phyloP scores from a whole-genome alignment of 2,329 filamentous ascomycete species.

The Tolypocladium tropicale region DNA sequence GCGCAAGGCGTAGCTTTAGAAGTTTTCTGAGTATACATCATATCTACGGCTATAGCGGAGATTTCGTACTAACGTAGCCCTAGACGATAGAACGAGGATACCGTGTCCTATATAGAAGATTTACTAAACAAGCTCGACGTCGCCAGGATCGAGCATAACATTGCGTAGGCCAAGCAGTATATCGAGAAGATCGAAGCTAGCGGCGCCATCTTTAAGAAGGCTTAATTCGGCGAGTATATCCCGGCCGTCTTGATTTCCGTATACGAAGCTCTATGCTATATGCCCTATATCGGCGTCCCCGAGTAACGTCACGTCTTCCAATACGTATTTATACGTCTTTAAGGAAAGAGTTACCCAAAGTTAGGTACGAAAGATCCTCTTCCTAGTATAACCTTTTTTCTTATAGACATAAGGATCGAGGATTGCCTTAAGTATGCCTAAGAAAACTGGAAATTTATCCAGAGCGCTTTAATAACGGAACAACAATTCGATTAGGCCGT shows the following conservation, averaged over 20 bases:
- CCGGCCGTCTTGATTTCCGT: conserved; percentile 63
- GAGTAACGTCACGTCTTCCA: conserved; percentile 56
- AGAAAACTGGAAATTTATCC: conserved; percentile 36
- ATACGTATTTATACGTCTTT: conserved; percentile 67
- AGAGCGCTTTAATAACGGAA: conserved; percentile 48
- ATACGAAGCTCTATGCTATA: conserved; percentile 81
- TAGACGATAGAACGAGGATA: conserved; percentile 38
- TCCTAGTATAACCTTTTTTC: conserved; percentile 74
- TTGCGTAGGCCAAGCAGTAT: conserved; percentile 44
- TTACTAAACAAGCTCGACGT: conserved; percentile 52
- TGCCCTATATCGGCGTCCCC: conserved; percentile 57
- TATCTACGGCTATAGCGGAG: not conserved
- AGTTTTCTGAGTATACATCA: conserved; percentile 45
- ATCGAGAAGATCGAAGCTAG: conserved; percentile 41
- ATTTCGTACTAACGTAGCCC: conserved; percentile 9
- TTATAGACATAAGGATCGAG: conserved; percentile 54
- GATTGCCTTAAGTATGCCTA: conserved; percentile 36
- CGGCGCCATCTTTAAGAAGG: conserved; percentile 35
- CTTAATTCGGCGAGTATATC: conserved; percentile 35
- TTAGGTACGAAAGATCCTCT: conserved; percentile 62
- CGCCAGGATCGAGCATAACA: conserved; percentile 47
- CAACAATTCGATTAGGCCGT: conserved; percentile 85
- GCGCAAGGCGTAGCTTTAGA: conserved; percentile 51
- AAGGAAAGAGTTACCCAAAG: conserved; percentile 64
- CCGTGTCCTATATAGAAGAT: conserved; percentile 39